These are phyloP conservation scores for Botrytis sinoallii DNA, from an alignment of 2,329 filamentous ascomycete species.

Conservation along the genomic window DNA sequence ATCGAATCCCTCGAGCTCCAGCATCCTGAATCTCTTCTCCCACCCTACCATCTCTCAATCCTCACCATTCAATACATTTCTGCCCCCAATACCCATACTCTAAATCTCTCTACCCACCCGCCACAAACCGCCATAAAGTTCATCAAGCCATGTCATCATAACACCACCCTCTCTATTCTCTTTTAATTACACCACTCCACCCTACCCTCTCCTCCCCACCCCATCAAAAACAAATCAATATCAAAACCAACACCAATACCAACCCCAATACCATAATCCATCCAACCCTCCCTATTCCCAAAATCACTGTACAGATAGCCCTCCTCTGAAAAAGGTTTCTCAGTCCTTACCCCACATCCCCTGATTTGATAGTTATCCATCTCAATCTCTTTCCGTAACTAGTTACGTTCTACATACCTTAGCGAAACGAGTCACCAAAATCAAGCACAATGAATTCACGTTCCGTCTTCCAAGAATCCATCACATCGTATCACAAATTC, in stretches of 20 bases:
- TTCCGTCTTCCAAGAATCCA: too few species aligned
- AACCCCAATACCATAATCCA: too few species aligned
- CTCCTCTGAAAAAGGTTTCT: fast-evolving
- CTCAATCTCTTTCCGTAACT: too few species aligned
- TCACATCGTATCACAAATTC: too few species aligned
- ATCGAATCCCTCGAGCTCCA: neutral
- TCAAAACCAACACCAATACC: neutral
- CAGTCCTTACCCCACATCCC: neutral
- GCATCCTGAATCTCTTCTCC: fast-evolving
- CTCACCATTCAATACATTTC: fast-evolving
- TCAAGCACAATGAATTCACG: too few species aligned
- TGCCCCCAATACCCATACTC: too few species aligned
- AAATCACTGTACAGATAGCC: neutral
- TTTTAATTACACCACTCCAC: neutral
- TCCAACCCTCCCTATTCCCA: too few species aligned
- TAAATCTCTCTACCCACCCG: neutral
- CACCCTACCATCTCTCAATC: too few species aligned
- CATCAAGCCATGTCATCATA: neutral
- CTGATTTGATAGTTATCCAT: too few species aligned
- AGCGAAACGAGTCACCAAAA: neutral
- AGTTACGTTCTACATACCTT: too few species aligned
- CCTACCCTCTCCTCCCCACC: neutral
- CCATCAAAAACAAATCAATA: too few species aligned
- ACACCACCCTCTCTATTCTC: neutral
- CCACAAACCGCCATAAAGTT: too few species aligned